Evolutionary conservation across 2,329 filamentous ascomycete genomes (phyloP).

Genomic region (Colletotrichum lini): DNA sequence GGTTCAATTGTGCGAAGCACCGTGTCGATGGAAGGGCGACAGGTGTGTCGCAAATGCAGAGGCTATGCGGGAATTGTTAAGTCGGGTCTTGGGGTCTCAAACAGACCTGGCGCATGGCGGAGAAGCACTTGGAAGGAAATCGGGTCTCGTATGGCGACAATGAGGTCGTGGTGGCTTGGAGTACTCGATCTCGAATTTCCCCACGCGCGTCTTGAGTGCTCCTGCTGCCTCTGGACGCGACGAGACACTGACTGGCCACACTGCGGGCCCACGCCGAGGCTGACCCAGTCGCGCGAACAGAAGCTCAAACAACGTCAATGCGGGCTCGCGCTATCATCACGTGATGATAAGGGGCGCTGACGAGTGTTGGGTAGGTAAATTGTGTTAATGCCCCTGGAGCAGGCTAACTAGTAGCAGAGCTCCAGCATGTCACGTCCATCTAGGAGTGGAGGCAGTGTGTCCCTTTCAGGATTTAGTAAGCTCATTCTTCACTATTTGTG

Average conservation of each 20-base stretch:
- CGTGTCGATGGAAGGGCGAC: not conserved
- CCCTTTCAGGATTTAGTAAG: not conserved
- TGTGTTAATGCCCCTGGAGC: not conserved
- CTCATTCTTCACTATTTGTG: too few species aligned
- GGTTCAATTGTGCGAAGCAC: not conserved
- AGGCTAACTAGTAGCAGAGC: not conserved
- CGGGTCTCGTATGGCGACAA: constrained; percentile 27
- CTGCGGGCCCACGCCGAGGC: constrained; percentile 14
- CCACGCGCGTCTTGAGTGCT: constrained; percentile 36
- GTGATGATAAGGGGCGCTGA: not conserved
- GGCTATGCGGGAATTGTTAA: not conserved
- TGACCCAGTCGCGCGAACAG: constrained; percentile 4
- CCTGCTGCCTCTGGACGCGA: constrained; percentile 29
- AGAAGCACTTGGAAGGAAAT: constrained; percentile 27
- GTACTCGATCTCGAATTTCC: constrained; percentile 17
- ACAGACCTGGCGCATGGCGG: constrained; percentile 30
- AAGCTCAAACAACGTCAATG: constrained; percentile 11
- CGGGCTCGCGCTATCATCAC: not conserved
- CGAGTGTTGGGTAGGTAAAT: not conserved
- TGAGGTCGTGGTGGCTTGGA: constrained; percentile 1
- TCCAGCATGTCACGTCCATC: not conserved
- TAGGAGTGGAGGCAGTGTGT: not conserved
- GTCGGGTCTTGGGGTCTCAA: constrained; percentile 10
- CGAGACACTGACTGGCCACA: constrained; percentile 10
- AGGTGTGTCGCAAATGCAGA: not conserved